Conservation (phyloP, 192 early-diverging fungal species). For the Coemansia sp. region DNA sequence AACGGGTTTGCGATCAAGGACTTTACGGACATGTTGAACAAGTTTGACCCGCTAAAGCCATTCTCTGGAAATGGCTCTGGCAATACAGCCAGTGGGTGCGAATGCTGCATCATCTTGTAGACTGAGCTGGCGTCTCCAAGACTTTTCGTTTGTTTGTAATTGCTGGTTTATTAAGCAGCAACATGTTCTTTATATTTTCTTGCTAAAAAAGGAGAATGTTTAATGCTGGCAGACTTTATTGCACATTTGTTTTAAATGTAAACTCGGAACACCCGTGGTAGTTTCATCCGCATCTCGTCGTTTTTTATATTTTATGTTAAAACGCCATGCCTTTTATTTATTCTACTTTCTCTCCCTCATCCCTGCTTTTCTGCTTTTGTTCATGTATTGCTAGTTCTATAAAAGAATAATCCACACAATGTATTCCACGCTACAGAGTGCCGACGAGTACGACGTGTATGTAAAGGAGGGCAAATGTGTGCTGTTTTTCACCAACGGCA, state of each 20-base stretch:
- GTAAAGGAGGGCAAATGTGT: background rate
- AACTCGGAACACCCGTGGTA: too few species aligned
- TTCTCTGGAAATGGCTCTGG: background rate
- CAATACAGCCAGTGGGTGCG: background rate
- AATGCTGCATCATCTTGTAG: constrained; percentile 14
- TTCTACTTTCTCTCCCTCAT: too few species aligned
- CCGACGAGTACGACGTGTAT: background rate
- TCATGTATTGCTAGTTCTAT: background rate
- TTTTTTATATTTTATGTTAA: too few species aligned
- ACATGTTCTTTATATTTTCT: background rate
- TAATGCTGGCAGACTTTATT: too few species aligned
- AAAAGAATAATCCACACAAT: background rate
- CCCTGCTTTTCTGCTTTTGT: background rate
- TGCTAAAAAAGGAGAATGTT: too few species aligned
- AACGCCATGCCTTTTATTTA: too few species aligned
- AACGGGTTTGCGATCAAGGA: constrained; percentile 11
- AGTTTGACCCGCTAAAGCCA: constrained; percentile 8
- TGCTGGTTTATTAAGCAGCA: background rate
- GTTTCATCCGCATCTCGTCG: too few species aligned
- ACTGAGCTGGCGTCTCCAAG: background rate
- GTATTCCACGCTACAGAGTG: constrained; percentile 2
- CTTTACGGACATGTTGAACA: background rate
- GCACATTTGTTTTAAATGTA: too few species aligned
- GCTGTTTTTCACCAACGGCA: background rate
- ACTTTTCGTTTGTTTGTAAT: background rate